phyloP scores from a whole-genome alignment of 257 asterid species.

The Ilex asprella region DNA sequence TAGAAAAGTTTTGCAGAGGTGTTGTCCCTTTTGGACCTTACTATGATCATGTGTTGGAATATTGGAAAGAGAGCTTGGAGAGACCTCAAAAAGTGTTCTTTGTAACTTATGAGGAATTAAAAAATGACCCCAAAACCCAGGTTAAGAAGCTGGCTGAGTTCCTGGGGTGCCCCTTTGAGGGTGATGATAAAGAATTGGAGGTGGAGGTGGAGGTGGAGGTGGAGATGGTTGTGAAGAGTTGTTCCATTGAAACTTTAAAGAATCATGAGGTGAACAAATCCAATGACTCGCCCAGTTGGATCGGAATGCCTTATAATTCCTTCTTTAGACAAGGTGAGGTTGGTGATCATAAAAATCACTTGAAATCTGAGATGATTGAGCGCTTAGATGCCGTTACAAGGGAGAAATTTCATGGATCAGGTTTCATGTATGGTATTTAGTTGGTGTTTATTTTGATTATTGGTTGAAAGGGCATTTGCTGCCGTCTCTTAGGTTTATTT shows the following conservation, averaged over 20 bases:
- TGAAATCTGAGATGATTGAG: constrained; percentile 13
- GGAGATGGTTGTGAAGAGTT: too few species aligned
- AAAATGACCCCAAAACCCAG: constrained; percentile 15
- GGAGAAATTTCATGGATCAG: constrained; percentile 21
- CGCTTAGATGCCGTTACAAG: constrained; percentile 27
- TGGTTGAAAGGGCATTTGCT: too few species aligned
- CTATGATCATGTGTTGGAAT: constrained; percentile 14
- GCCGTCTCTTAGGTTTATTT: too few species aligned
- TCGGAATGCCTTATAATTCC: constrained; percentile 25
- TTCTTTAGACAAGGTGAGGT: constrained; percentile 31
- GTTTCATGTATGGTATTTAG: constrained; percentile 30
- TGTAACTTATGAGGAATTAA: constrained; percentile 37
- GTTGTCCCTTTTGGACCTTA: constrained; percentile 33
- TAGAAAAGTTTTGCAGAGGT: constrained; percentile 43
- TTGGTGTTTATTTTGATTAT: too few species aligned
- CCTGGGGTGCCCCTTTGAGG: constrained; percentile 14
- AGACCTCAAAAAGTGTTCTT: constrained; percentile 35
- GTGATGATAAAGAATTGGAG: too few species aligned
- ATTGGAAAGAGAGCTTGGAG: constrained; percentile 23
- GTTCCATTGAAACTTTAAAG: too few species aligned
- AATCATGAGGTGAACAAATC: constrained; percentile 35
- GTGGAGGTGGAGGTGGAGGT: too few species aligned
- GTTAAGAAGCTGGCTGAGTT: constrained; percentile 22
- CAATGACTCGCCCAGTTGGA: constrained; percentile 15
- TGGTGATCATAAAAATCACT: constrained; percentile 29